Base-by-base conservation (phyloP, 495 filamentous ascomycete genomes). In the Aspergillus sparsus region DNA sequence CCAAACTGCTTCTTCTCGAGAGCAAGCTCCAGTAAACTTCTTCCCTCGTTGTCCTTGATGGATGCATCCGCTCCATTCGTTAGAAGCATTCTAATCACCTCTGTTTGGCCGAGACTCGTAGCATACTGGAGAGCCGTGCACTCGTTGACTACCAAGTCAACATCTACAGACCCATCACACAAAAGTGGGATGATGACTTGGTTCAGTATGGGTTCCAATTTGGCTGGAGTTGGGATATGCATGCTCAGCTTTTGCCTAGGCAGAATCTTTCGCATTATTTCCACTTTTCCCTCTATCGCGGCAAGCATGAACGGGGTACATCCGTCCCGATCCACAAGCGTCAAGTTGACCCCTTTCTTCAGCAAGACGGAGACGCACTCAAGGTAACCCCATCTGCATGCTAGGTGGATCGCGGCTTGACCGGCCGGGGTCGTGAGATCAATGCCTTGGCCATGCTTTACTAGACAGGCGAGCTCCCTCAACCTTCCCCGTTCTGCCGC, bases 231-330 rank as follows among this genome's bases (percentile, higher is more conserved):
- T 0, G 47, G 47, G 3, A 34, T 13, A 33, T 50, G 21, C 12
- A 2, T 50, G 12, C 2, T 8, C 21, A 3, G 9, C 21, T 33
- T n/a, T 34, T 31, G 21, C 21, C 31, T 27, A 50, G 10, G 18
- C 13, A 50, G 47, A 2, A 50, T 11, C 21, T 33, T 13, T 15
- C 44, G 44, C 47, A 50, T 50, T 33, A 33, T 31, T 10, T 31
- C 31, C 21, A 50, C 31, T 31, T n/a, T 10, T 12, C 47, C 47
- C 4, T 32, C 12, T 11, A 11, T 50, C 3, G 18, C 21, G 10
- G 47, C 47, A 10, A 50, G 21, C 47, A 50, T 50, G 18, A 50
- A 50, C 9, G 47, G 47, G 31, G 47, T 50, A 31, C n/a, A 32
- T 6, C 47, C 47, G 5, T 50, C 11, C 2, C 13, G 11, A 12